Conservation (phyloP, 768 basidiomycete genomes). For the Hydnum rufescens region DNA sequence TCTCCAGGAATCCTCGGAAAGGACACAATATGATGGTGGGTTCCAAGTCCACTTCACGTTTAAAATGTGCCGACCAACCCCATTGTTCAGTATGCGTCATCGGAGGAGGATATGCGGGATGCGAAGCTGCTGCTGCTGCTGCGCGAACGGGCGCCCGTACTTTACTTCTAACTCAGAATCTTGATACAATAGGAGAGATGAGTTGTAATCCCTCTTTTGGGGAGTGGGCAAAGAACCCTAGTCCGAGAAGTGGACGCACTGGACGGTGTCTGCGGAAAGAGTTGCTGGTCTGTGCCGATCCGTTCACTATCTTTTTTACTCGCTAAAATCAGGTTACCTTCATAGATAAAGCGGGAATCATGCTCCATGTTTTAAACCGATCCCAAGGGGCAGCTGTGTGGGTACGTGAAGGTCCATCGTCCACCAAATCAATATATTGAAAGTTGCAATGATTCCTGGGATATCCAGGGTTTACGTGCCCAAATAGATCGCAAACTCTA, state of each 20-base stretch:
- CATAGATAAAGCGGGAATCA: constrained; percentile 69
- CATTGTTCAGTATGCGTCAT: constrained; percentile 76
- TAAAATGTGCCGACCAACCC: no score
- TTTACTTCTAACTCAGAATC: constrained; percentile 58
- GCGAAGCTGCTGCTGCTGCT: constrained; percentile 75
- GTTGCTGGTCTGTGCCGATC: constrained; percentile 40
- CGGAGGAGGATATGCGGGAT: constrained; percentile 85
- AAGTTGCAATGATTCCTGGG: not conserved
- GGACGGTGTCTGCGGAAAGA: constrained; percentile 65
- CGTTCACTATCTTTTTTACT: no score
- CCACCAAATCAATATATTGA: not conserved
- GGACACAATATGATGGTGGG: no score
- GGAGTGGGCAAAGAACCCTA: constrained; percentile 78
- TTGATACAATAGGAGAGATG: constrained; percentile 64
- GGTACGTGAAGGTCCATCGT: constrained; percentile 24
- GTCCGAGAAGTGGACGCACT: constrained; percentile 85
- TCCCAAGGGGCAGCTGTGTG: constrained; percentile 81
- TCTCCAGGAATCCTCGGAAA: no score
- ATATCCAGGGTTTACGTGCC: constrained; percentile 55
- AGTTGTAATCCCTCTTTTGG: constrained; percentile 89
- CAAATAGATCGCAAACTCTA: constrained; percentile 77
- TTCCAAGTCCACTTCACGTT: no score
- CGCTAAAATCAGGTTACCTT: not conserved
- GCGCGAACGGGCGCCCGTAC: constrained; percentile 70
- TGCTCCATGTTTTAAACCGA: constrained; percentile 69